phyloP scores from a whole-genome alignment of 73 alveolate species.

The Diophrys sp. region DNA sequence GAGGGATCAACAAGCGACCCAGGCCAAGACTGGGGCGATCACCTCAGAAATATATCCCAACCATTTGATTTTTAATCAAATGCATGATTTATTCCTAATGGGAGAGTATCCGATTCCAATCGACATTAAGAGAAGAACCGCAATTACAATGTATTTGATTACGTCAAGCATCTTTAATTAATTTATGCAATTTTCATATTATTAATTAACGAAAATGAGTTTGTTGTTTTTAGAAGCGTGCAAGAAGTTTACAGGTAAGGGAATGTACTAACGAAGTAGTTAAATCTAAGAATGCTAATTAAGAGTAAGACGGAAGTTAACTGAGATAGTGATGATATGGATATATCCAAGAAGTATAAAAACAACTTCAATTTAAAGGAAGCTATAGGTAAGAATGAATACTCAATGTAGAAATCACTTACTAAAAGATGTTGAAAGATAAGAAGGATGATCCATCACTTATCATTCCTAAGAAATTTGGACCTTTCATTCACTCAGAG shows the following conservation, averaged over 20 bases:
- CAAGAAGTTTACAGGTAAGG: conserved; percentile 41
- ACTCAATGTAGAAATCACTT: conserved; percentile 25
- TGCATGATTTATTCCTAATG: too few relatives aligned
- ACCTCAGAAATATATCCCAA: too few relatives aligned
- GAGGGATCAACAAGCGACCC: too few relatives aligned
- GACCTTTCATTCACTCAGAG: conserved; percentile 35
- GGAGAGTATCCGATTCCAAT: too few relatives aligned
- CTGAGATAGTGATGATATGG: conserved; percentile 50
- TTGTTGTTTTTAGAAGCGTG: conserved; percentile 48
- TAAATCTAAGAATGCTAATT: conserved; percentile 30
- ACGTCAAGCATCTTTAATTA: too few relatives aligned
- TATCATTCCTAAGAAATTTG: conserved; percentile 59
- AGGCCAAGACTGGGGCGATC: too few relatives aligned
- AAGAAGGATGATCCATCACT: conserved; percentile 65
- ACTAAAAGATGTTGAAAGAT: conserved; percentile 57
- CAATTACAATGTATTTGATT: too few relatives aligned
- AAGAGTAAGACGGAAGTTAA: conserved; percentile 20
- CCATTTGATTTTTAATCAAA: too few relatives aligned
- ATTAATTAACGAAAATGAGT: conserved; percentile 4
- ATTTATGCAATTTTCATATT: background rate
- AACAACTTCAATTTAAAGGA: conserved; percentile 43
- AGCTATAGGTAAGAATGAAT: conserved; percentile 26
- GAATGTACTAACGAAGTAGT: background rate
- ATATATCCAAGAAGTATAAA: conserved; percentile 49
- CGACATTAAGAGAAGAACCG: too few relatives aligned